phyloP scores from a whole-genome alignment of 2,329 filamentous ascomycete genomes.

The Rhytidhysteron rufulum region DNA sequence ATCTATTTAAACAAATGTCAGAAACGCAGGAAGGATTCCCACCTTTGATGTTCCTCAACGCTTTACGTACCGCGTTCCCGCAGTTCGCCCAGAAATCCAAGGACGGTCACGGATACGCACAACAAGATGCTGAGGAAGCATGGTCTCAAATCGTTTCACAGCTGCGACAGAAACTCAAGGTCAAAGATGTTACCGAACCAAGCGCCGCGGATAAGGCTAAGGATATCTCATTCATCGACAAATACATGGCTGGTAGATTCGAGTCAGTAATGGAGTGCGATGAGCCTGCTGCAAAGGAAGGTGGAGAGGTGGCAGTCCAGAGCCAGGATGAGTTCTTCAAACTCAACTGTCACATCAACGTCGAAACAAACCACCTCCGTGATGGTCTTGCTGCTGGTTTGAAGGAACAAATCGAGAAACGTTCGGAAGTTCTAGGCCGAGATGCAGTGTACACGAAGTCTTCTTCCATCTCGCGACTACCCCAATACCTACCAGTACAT shows the following conservation, averaged over 20 bases:
- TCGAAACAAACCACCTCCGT: slow-evolving; percentile 79
- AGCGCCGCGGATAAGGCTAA: slow-evolving; percentile 31
- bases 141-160: slow-evolving; percentile 94
- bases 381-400: slow-evolving; percentile 83
- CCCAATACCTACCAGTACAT: slow-evolving; percentile 94
- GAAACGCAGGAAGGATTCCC: slow-evolving; percentile 84
- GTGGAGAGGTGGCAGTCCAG: slow-evolving; percentile 65
- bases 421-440: slow-evolving; percentile 70
- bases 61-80: slow-evolving; percentile 75
- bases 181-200: slow-evolving; percentile 48
- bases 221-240: slow-evolving; percentile 75
- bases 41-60: slow-evolving; percentile 76
- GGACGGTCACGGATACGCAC: slow-evolving; percentile 80
- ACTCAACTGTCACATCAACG: slow-evolving; percentile 92
- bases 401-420: slow-evolving; percentile 88
- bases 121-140: slow-evolving; percentile 97
- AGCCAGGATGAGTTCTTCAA: slow-evolving; percentile 79
- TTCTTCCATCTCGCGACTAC: slow-evolving; percentile 83
- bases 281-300: slow-evolving; percentile 71
- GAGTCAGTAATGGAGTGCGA: slow-evolving; percentile 77
- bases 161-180: slow-evolving; percentile 71
- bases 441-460: slow-evolving; percentile 85
- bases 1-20: slow-evolving; percentile 84
- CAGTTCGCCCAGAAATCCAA: slow-evolving; percentile 91
- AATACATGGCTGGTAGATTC: slow-evolving; percentile 82